Base-by-base conservation (phyloP, 169 alveolate species). In the Blepharisma undulans region DNA sequence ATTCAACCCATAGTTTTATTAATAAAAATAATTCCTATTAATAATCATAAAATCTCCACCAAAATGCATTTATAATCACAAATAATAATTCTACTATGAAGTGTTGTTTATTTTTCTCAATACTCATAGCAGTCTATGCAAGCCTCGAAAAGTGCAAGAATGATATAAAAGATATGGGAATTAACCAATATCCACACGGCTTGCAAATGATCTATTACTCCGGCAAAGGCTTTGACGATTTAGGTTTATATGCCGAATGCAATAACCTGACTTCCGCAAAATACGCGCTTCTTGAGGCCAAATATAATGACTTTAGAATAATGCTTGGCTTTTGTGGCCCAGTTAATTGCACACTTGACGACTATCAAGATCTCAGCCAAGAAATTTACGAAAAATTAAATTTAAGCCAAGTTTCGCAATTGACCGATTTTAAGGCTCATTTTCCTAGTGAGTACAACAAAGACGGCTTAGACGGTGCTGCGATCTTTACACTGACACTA, bases 301-400 rank as follows among this genome's bases (percentile, higher is more conserved):
- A 27, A 30, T 79, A 30, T 79, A 16, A 33, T 25, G 34, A 16
- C 18, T n/a, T 33, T 33, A 27, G 61, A 27, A n/a, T 33, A n/a
- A 33, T 79, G 29, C 18, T 79, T 16, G 87, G 87, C 29, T 29
- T 79, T n/a, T 79, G 87, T 79, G 61, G 71, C 61, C 87, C 87
- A 27, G 34, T 25, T 4, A 33, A 79, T n/a, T 79, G 87, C 87
- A 79, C 72, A 21, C 1, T 22, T 2, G 72, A 10, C 32, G 87
- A 79, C 61, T 79, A 27, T 4, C 25, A 25, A 29, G 25, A 29
- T 14, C 25, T 32, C 7, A 21, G 29, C 8, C 25, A 14, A 0
- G 60, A 22, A 25, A 29, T 74, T 74, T 25, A 29, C 33, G 29
- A 29, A 74, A 25, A 74, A 74, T 29, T 74, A 74, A 74, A 29